Conservation (phyloP, 305 asterid species). For the Fraxinus ornus region DNA sequence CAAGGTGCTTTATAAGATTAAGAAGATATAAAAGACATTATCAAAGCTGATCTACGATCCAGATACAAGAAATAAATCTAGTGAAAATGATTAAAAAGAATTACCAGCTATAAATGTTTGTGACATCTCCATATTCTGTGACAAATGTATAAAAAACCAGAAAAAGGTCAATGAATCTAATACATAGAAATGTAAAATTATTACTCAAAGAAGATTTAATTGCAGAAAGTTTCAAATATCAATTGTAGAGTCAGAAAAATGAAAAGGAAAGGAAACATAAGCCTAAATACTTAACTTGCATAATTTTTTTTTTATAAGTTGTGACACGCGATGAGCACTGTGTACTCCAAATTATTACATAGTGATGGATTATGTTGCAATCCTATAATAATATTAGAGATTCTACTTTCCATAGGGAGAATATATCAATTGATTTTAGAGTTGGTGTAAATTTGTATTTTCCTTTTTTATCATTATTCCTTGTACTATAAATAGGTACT, state of each 20-base stretch:
- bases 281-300: conserved; percentile 4
- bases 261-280: neutral
- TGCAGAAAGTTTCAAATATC: neutral
- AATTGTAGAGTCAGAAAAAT: neutral
- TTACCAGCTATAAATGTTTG: conserved; percentile 94
- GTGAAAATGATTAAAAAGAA: conserved; percentile 24
- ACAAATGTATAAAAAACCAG: conserved; percentile 19
- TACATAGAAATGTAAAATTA: conserved; percentile 9
- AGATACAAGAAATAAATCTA: conserved; percentile 16
- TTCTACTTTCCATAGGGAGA: too few species aligned
- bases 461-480: too few species aligned
- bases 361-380: neutral
- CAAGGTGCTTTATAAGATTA: neutral
- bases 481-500: too few species aligned
- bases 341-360: neutral
- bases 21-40: conserved; percentile 11
- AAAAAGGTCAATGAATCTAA: conserved; percentile 20
- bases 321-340: neutral
- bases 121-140: conserved; percentile 93
- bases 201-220: neutral
- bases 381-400: too few species aligned
- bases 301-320: neutral
- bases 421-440: too few species aligned
- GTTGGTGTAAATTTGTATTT: too few species aligned
- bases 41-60: neutral